A percentile compares a stretch with the other conserved stretches of the same genome.
These are phyloP conservation scores for Saussurea involucrata DNA, from an alignment of 129 eudicot genomes.

Conservation along the genomic window DNA sequence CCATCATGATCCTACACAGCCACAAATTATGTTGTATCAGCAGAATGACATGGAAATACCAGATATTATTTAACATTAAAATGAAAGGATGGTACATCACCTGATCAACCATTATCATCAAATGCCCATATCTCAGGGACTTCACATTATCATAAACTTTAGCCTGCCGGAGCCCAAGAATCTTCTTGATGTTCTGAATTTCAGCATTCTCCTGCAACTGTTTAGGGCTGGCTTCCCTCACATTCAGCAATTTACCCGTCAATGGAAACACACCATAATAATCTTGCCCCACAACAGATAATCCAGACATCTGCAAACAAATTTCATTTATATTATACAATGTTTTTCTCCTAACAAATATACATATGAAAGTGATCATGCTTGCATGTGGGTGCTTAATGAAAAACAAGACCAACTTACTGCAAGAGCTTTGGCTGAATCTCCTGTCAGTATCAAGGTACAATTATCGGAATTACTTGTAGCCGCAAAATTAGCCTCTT, in stretches of 20 bases:
- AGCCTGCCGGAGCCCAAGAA: conserved; percentile 81
- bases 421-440: conserved; percentile 92
- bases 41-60: too few species aligned
- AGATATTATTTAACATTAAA: too few species aligned
- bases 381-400: background rate
- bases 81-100: too few species aligned
- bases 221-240: too few species aligned
- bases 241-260: too few species aligned
- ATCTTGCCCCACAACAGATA: conserved; percentile 80
- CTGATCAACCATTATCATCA: too few species aligned
- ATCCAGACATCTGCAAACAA: conserved; percentile 69
- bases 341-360: background rate
- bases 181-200: conserved; percentile 70
- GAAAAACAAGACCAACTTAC: conserved; percentile 37
- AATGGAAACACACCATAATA: too few species aligned
- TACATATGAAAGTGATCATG: background rate
- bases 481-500: conserved; percentile 87
- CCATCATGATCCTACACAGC: too few species aligned
- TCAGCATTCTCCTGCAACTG: conserved; percentile 82
- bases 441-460: conserved; percentile 92
- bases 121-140: conserved; percentile 84
- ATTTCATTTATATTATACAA: background rate
- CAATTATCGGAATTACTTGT: conserved; percentile 56
- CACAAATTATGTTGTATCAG: too few species aligned
- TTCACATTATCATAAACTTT: conserved; percentile 62